Percentiles rank a stretch among this genome's conserved stretches.
phyloP scores from a whole-genome alignment of 2,329 filamentous ascomycete species.

The Curvularia sp. region DNA sequence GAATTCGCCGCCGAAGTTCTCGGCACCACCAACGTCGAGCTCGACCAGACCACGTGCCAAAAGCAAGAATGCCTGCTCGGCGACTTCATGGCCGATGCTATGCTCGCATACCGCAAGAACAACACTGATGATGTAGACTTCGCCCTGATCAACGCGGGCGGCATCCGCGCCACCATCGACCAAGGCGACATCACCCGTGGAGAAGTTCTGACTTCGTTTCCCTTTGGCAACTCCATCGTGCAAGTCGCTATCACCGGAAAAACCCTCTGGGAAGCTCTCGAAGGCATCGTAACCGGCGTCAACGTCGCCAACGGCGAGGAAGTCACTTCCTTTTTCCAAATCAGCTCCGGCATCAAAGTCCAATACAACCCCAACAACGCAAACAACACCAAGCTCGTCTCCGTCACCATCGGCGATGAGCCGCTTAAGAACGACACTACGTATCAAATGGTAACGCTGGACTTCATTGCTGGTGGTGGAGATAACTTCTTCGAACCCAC shows the following conservation, averaged over 20 bases:
- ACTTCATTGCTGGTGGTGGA: conserved; percentile 66
- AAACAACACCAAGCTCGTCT: conserved; percentile 60
- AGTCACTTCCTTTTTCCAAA: conserved; percentile 67
- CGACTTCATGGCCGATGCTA: conserved; percentile 59
- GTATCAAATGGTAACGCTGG: conserved; percentile 67
- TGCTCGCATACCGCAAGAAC: conserved; percentile 66
- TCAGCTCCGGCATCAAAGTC: conserved; percentile 64
- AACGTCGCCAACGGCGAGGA: conserved; percentile 62
- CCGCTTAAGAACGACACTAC: conserved; percentile 56
- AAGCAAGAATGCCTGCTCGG: conserved; percentile 61
- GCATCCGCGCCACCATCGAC: conserved; percentile 69
- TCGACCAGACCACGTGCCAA: conserved; percentile 67
- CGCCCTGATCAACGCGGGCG: conserved; percentile 69
- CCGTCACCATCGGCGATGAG: conserved; percentile 59
- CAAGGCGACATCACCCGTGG: conserved; percentile 67
- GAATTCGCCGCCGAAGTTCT: conserved; percentile 65
- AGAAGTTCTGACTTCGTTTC: conserved; percentile 69
- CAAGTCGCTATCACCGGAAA: conserved; percentile 63
- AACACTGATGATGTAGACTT: conserved; percentile 59
- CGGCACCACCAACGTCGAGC: conserved; percentile 60
- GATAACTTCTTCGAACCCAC: conserved; percentile 64
- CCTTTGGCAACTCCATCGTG: conserved; percentile 70
- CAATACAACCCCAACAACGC: conserved; percentile 62
- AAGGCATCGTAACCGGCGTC: conserved; percentile 63
- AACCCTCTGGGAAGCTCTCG: conserved; percentile 64